Evolutionary conservation across 139 green algal genomes (phyloP).

Genomic region (Chlorella sp.): DNA sequence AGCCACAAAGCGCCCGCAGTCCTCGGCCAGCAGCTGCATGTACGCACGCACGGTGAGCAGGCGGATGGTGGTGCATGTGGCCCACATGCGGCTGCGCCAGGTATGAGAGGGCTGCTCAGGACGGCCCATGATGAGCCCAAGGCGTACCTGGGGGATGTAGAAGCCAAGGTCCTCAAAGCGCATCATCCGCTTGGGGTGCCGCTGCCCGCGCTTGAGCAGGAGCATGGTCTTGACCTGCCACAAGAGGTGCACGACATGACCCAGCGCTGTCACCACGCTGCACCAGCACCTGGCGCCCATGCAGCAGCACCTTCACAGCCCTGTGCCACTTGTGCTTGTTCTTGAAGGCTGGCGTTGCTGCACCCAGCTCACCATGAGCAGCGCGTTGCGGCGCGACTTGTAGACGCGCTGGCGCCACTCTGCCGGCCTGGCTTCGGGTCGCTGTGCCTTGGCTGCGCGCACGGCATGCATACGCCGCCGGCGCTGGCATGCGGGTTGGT

Average conservation of each 20-base stretch:
- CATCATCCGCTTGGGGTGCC: constrained; percentile 4
- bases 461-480: too few relatives aligned
- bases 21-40: constrained; percentile 8
- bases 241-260: not conserved
- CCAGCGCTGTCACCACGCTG: too few relatives aligned
- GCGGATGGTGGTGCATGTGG: too few relatives aligned
- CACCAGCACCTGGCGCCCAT: not conserved
- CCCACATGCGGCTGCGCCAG: too few relatives aligned
- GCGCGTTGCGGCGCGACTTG: not conserved
- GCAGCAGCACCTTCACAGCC: too few relatives aligned
- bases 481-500: too few relatives aligned
- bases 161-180: constrained; percentile 6
- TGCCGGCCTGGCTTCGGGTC: not conserved
- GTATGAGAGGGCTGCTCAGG: too few relatives aligned
- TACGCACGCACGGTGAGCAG: too few relatives aligned
- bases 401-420: not conserved
- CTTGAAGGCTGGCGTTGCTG: too few relatives aligned
- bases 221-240: constrained; percentile 11
- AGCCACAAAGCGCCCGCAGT: not conserved
- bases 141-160: constrained; percentile 13
- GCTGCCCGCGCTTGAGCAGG: constrained; percentile 2
- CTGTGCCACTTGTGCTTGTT: too few relatives aligned
- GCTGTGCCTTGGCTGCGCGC: not conserved
- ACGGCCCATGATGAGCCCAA: too few relatives aligned
- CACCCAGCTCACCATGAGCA: not conserved